These are phyloP conservation scores for Zoysia matrella DNA, from an alignment of 202 grass and related monocot genomes.

Conservation along the genomic window DNA sequence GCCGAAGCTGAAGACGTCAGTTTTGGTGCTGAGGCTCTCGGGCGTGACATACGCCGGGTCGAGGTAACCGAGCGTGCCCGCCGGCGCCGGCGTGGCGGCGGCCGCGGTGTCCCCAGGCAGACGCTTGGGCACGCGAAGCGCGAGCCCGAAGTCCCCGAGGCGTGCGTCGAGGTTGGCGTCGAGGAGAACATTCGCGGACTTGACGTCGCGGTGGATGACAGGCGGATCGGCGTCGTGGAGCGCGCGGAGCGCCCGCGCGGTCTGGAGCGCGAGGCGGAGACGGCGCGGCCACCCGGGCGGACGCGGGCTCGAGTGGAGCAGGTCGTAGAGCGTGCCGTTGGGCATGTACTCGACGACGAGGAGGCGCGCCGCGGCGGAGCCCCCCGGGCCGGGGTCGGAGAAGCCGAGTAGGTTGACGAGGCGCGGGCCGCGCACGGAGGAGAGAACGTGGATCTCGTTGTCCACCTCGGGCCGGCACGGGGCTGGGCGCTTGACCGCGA, in stretches of 20 bases:
- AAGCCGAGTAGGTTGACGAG: constrained; percentile 95
- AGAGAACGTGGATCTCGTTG: constrained; percentile 93
- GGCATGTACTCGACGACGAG: constrained; percentile 98
- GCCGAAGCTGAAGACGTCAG: constrained; percentile 98
- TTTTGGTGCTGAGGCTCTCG: constrained; percentile 97
- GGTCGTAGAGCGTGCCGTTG: constrained; percentile 92
- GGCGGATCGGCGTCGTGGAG: constrained; percentile 77
- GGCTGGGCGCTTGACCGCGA: constrained; percentile 93
- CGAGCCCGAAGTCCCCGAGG: constrained; percentile 94
- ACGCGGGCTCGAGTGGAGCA: constrained; percentile 74
- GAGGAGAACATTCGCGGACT: constrained; percentile 90
- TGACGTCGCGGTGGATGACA: constrained; percentile 94
- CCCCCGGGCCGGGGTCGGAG: constrained; percentile 46
- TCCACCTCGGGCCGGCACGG: constrained; percentile 89
- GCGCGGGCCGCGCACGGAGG: constrained; percentile 70
- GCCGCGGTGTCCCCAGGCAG: background rate
- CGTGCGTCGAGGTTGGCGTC: constrained; percentile 84
- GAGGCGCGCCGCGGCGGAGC: constrained; percentile 30
- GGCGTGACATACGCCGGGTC: constrained; percentile 96
- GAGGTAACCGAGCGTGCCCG: constrained; percentile 91
- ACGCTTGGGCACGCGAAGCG: constrained; percentile 51
- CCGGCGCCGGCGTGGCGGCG: constrained; percentile 52
- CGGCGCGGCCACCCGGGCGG: constrained; percentile 74
- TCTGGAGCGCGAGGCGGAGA: constrained; percentile 84
- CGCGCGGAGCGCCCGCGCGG: constrained; percentile 66